Evolutionary conservation across 2,329 filamentous ascomycete genomes (phyloP).

Genomic region (Colletotrichum tabaci): DNA sequence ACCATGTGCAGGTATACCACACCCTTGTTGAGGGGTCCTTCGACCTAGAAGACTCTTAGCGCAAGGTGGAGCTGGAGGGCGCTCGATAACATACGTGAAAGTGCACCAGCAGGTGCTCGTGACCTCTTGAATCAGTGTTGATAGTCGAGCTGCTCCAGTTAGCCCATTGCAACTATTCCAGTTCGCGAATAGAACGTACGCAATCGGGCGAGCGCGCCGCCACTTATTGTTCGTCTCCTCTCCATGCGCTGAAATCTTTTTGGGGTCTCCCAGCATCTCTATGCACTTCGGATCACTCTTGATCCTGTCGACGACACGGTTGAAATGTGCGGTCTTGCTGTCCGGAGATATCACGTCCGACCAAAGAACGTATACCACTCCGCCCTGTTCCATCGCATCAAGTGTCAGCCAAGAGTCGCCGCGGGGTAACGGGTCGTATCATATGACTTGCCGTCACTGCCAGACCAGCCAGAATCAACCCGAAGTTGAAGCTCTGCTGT

Average conservation of each 20-base stretch:
- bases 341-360: slow-evolving; percentile 87
- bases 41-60: slow-evolving; percentile 67
- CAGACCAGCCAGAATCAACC: slow-evolving; percentile 81
- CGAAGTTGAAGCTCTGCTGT: slow-evolving; percentile 92
- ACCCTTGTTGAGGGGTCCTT: slow-evolving; percentile 82
- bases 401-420: slow-evolving; percentile 21
- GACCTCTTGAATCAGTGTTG: slow-evolving; percentile 80
- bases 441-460: slow-evolving; percentile 76
- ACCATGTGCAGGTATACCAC: slow-evolving; percentile 84
- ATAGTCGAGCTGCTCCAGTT: slow-evolving; percentile 70
- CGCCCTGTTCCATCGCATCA: slow-evolving; percentile 65
- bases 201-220: slow-evolving; percentile 76
- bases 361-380: slow-evolving; percentile 85
- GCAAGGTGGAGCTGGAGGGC: background rate
- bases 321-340: slow-evolving; percentile 90
- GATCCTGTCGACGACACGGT: slow-evolving; percentile 85
- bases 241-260: slow-evolving; percentile 85
- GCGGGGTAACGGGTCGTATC: slow-evolving; percentile 16
- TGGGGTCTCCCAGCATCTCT: slow-evolving; percentile 80
- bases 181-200: slow-evolving; percentile 57
- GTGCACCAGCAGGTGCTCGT: slow-evolving; percentile 86
- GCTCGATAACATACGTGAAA: slow-evolving; percentile 75
- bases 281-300: slow-evolving; percentile 80
- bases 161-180: slow-evolving; percentile 42
- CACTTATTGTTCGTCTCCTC: slow-evolving; percentile 87